Conservation (phyloP, 768 basidiomycete genomes). For the Mycena rosella region DNA sequence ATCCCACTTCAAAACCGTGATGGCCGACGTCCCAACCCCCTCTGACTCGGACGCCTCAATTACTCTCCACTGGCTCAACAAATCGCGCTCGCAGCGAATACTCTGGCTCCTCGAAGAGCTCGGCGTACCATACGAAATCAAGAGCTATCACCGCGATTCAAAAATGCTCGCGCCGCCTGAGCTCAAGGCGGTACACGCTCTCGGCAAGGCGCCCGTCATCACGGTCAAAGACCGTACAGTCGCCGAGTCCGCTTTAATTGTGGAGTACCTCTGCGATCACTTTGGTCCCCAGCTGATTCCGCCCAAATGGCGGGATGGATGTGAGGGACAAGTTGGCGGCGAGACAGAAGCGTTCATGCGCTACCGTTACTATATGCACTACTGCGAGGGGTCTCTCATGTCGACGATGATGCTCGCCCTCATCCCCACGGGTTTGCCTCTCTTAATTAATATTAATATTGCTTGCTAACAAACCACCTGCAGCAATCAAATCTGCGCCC, state of each 20-base stretch:
- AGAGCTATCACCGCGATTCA: conserved; percentile 45
- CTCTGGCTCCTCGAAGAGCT: conserved; percentile 60
- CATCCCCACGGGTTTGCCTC: not conserved
- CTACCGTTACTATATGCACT: conserved; percentile 13
- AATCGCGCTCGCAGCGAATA: too few relatives aligned
- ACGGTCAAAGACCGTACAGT: conserved; percentile 51
- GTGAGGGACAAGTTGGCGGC: conserved; percentile 3
- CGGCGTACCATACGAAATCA: conserved; percentile 50
- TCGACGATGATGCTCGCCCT: not conserved
- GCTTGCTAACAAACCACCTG: too few relatives aligned
- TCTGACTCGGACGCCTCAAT: conserved; percentile 13
- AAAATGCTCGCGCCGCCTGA: conserved; percentile 45
- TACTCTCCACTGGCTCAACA: conserved; percentile 50
- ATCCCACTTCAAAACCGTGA: too few relatives aligned
- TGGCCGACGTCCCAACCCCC: too few relatives aligned
- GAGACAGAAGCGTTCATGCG: conserved; percentile 5
- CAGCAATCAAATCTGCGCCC: conserved; percentile 5
- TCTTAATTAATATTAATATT: too few relatives aligned
- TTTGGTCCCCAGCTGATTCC: not conserved
- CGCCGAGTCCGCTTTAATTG: conserved; percentile 53
- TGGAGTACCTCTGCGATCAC: conserved; percentile 35
- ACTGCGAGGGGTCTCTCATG: conserved; percentile 6
- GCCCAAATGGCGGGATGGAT: not conserved
- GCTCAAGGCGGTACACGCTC: conserved; percentile 45
- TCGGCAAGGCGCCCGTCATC: conserved; percentile 54